These are phyloP conservation scores for Spirogloea muscicola DNA, from an alignment of 139 green algal species.

Conservation along the genomic window DNA sequence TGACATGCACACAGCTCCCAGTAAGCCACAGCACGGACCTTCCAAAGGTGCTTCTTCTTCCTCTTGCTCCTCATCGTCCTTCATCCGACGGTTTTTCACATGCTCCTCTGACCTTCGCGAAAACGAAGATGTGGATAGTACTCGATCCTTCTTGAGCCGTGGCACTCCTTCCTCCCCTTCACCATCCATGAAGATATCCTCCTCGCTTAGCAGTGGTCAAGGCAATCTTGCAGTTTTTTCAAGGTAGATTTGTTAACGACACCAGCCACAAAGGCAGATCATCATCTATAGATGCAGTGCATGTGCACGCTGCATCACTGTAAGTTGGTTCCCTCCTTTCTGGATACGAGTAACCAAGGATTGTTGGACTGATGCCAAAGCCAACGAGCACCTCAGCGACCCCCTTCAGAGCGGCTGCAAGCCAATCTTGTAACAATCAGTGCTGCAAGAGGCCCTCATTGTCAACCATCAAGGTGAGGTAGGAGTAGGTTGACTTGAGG, in stretches of 20 bases:
- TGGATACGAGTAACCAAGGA: conserved; percentile 17
- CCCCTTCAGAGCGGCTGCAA: conserved; percentile 4
- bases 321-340: too few species aligned
- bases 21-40: not conserved
- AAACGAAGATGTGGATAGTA: conserved; percentile 18
- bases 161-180: not conserved
- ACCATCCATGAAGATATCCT: not conserved
- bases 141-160: conserved; percentile 10
- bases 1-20: not conserved
- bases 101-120: not conserved
- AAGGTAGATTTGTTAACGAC: too few species aligned
- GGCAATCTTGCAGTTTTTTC: too few species aligned
- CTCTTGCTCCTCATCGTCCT: conserved; percentile 8
- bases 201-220: too few species aligned
- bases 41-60: not conserved
- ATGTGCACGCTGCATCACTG: too few species aligned
- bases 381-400: conserved; percentile 18
- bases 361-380: conserved; percentile 23
- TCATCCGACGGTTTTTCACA: not conserved
- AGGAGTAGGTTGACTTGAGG: too few species aligned
- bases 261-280: too few species aligned
- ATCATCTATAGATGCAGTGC: too few species aligned
- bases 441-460: too few species aligned
- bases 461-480: too few species aligned
- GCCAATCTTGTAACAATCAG: too few species aligned